Conservation (phyloP, 768 basidiomycete species). For the Psilocybe subaeruginosa region DNA sequence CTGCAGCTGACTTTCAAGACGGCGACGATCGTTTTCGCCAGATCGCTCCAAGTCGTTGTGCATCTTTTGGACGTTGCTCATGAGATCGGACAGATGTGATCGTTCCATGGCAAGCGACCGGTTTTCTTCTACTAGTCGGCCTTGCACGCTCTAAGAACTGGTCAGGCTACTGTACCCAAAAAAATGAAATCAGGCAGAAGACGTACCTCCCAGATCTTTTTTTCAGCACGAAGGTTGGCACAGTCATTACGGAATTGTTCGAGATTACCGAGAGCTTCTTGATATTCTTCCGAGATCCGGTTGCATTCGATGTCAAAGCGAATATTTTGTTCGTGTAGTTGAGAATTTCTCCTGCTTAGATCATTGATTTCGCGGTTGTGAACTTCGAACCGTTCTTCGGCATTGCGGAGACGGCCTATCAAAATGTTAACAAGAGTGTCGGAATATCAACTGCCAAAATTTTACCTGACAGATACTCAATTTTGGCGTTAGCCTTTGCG, state of each 20-base stretch:
- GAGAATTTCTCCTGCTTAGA: constrained; percentile 67
- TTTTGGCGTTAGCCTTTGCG: constrained; percentile 84
- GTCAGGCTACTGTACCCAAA: background rate
- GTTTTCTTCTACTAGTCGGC: constrained; percentile 85
- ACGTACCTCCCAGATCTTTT: constrained; percentile 88
- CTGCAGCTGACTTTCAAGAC: constrained; percentile 80
- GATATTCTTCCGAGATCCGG: constrained; percentile 68
- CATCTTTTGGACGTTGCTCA: constrained; percentile 90
- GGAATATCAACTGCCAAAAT: background rate
- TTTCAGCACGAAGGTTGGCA: constrained; percentile 90
- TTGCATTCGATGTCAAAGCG: constrained; percentile 77
- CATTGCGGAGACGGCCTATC: constrained; percentile 70
- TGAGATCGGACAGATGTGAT: constrained; percentile 83
- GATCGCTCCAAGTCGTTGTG: constrained; percentile 86
- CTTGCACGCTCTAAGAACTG: constrained; percentile 66
- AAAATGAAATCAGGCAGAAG: background rate
- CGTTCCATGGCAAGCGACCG: constrained; percentile 78
- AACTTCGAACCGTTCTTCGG: constrained; percentile 67
- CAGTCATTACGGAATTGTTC: constrained; percentile 86
- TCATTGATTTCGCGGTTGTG: constrained; percentile 70
- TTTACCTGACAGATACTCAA: constrained; percentile 75
- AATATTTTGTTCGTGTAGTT: constrained; percentile 74
- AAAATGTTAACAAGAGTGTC: constrained; percentile 3
- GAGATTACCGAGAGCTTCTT: constrained; percentile 56
- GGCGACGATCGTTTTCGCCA: constrained; percentile 78